Evolutionary conservation across 371 early-diverging fungal genomes (phyloP), one percentile per base, ranked within the genome.

Genomic region (Scutellospora calospora): DNA sequence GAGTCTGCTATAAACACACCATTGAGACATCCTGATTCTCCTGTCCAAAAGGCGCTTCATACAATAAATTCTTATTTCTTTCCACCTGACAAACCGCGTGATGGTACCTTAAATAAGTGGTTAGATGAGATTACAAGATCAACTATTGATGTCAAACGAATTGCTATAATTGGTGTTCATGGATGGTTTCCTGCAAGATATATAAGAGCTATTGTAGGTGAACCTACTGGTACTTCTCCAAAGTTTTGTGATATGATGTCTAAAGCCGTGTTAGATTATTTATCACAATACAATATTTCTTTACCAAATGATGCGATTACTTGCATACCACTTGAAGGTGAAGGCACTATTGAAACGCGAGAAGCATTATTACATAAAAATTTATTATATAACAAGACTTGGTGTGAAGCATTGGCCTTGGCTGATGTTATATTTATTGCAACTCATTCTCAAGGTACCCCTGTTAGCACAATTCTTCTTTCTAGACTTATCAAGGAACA

Each of bases 381-480:
- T 80, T 84, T 96, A 12, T 72, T 93, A 31, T 79, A 86, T 25
- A 86, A 88, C 66, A 66, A 83, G 3, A 71, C 51, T 16, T 90
- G 90, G 88, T 81, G 78, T 52, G 81, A 87, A 8, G 87, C 88
- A 5, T 71, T 91, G 11, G 71, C 83, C n/a, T 81, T 85, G 9
- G 97, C 97, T 0, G 95, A 97, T 83, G 85, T 93, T 8, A 89
- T 98, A 16, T 84, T 98, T 60, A 92, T 97, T 62, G 94, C 93
- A 0, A 94, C 97, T 0, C 98, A 98, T 86, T 93, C 93, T 25
- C 98, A 98, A 83, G 98, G 98, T 20, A 95, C 96, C 0, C 96
- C 97, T 0, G 97, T 97, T 0, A 93, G 95, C 5, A 89, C 92
- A 35, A 85, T 97, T 81, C 80, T 98, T 33, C 81, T 96, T 14